Percentiles rank a stretch among this genome's conserved stretches.
These are phyloP conservation scores for Aspergillus pseudoglaucus DNA, from an alignment of 2,329 filamentous ascomycete genomes.

Conservation along the genomic window DNA sequence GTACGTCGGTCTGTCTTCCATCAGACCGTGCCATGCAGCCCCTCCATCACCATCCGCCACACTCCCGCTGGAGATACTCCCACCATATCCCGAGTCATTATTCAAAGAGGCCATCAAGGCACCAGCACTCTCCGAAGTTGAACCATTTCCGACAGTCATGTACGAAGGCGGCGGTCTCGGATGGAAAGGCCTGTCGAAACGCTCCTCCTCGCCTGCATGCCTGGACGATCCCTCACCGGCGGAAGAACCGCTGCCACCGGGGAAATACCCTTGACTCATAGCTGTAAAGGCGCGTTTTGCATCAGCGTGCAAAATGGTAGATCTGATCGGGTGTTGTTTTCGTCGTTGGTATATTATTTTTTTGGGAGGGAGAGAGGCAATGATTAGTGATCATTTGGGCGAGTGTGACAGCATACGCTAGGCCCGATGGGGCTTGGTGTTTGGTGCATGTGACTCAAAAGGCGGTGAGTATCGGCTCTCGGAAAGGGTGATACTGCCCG, in stretches of 20 bases:
- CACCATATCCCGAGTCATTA: slow-evolving; percentile 85
- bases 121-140: slow-evolving; percentile 72
- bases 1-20: slow-evolving; percentile 52
- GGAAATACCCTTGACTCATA: slow-evolving; percentile 41
- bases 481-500: background rate
- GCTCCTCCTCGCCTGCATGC: slow-evolving; percentile 20
- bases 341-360: slow-evolving; percentile 19
- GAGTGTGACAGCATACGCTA: slow-evolving; percentile 14
- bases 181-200: slow-evolving; percentile 20
- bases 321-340: slow-evolving; percentile 14
- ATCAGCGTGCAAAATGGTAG: slow-evolving; percentile 8
- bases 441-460: slow-evolving; percentile 18
- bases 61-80: slow-evolving; percentile 64
- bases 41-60: slow-evolving; percentile 37
- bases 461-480: background rate
- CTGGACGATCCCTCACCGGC: slow-evolving; percentile 32
- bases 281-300: slow-evolving; percentile 9
- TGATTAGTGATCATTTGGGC: too few species aligned
- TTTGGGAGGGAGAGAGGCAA: too few species aligned
- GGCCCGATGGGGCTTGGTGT: slow-evolving; percentile 17
- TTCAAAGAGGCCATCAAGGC: slow-evolving; percentile 76
- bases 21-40: slow-evolving; percentile 47
- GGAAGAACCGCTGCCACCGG: slow-evolving; percentile 28
- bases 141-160: slow-evolving; percentile 81
- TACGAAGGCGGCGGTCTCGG: slow-evolving; percentile 54